Evolutionary conservation across 2,329 filamentous ascomycete genomes (phyloP).

Genomic region (Ophiostoma ulmi): DNA sequence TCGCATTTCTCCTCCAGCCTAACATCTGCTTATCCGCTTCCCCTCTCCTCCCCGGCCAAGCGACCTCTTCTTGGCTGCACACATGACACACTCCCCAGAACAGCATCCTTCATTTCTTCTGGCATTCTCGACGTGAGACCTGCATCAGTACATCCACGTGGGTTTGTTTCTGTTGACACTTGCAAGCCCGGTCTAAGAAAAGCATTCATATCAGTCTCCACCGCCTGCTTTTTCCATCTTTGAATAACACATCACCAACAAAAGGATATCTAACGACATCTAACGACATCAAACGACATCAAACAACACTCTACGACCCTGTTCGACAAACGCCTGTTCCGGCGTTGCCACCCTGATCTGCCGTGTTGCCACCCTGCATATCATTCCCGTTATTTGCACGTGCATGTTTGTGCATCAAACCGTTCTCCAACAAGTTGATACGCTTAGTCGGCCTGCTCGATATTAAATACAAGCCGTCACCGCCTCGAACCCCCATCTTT

Average conservation of each 20-base stretch:
- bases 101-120: constrained; percentile 3
- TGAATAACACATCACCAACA: not conserved
- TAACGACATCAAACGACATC: not conserved
- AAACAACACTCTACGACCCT: not conserved
- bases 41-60: not conserved
- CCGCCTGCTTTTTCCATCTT: not conserved
- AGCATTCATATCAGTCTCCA: not conserved
- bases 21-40: not conserved
- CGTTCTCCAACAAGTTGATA: not conserved
- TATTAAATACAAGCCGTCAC: not conserved
- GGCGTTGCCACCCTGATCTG: constrained; percentile 4
- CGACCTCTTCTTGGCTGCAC: not conserved
- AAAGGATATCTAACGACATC: not conserved
- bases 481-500: not conserved
- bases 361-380: constrained; percentile 11
- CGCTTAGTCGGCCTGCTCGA: constrained; percentile 6
- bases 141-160: not conserved
- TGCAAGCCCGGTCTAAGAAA: not conserved
- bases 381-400: not conserved
- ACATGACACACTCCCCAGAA: constrained; percentile 8
- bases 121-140: not conserved
- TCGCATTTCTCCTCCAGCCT: not conserved
- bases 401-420: not conserved
- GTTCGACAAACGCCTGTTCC: not conserved
- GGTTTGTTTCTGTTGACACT: not conserved